Conservation (phyloP, 1,284 basidiomycete genomes). For the Cronartium quercuum region DNA sequence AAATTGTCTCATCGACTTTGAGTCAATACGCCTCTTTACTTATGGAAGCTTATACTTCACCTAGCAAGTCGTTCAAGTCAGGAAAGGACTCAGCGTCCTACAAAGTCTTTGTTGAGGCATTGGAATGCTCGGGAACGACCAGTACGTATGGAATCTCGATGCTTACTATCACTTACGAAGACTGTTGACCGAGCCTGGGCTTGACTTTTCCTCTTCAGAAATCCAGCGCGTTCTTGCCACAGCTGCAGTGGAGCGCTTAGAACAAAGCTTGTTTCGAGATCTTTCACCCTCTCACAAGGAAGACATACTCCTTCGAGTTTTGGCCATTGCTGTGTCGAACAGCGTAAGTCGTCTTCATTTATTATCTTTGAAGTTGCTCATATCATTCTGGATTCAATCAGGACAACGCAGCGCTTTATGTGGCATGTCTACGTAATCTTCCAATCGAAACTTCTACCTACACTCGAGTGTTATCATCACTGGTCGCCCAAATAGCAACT, state of each 20-base stretch:
- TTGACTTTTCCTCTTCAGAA: background rate
- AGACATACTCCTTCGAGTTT: conserved; percentile 11
- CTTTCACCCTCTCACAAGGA: conserved; percentile 22
- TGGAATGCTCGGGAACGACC: conserved; percentile 9
- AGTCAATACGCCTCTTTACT: conserved; percentile 19
- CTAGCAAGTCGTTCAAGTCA: conserved; percentile 4
- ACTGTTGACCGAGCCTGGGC: background rate
- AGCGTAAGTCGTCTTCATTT: background rate
- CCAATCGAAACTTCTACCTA: conserved; percentile 8
- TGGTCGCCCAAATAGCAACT: conserved; percentile 13
- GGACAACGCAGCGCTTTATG: conserved; percentile 23
- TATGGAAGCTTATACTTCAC: conserved; percentile 28
- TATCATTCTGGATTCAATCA: background rate
- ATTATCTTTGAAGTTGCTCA: background rate
- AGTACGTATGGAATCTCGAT: background rate
- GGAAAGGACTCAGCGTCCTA: conserved; percentile 20
- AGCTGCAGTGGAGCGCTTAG: conserved; percentile 17
- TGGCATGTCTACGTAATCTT: conserved; percentile 10
- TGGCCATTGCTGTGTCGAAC: conserved; percentile 15
- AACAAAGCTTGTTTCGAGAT: conserved; percentile 15
- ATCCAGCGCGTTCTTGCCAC: background rate
- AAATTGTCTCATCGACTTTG: background rate
- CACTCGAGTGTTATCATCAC: conserved; percentile 2
- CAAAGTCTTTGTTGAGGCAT: conserved; percentile 14
- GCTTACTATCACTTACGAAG: background rate